Conservation (phyloP, 306 rosid species). For the Lithocarpus polystachyus region DNA sequence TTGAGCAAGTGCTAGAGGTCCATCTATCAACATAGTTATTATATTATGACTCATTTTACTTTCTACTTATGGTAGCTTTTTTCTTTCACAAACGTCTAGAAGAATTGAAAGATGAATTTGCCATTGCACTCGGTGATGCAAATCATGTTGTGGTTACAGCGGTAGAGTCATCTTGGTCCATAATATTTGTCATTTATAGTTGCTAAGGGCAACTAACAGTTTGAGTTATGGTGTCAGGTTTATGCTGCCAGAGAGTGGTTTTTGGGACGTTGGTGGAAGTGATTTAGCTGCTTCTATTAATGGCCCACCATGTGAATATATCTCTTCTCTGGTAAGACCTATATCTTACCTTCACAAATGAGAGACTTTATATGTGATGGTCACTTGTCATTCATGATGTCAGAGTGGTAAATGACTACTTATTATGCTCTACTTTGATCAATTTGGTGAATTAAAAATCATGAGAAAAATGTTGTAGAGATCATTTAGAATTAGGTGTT, state of each 20-base stretch:
- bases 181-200: neutral
- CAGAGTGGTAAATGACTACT: neutral
- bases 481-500: no score
- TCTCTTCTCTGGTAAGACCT: conserved; percentile 25
- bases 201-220: neutral
- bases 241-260: conserved; percentile 25
- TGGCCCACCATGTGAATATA: conserved; percentile 25
- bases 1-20: no score
- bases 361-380: neutral
- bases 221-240: conserved; percentile 10
- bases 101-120: conserved; percentile 23
- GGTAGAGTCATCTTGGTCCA: neutral
- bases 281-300: conserved; percentile 17
- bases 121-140: conserved; percentile 21
- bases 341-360: neutral
- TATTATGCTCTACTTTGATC: neutral
- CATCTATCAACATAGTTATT: neutral
- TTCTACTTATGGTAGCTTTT: neutral
- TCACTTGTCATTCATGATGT: neutral
- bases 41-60: neutral
- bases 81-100: conserved; percentile 25
- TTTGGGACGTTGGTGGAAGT: conserved; percentile 19
- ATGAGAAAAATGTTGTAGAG: no score
- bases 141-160: conserved; percentile 30
- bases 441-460: neutral